phyloP scores from a whole-genome alignment of 163 green algal species.

The Chlorella variabilis region DNA sequence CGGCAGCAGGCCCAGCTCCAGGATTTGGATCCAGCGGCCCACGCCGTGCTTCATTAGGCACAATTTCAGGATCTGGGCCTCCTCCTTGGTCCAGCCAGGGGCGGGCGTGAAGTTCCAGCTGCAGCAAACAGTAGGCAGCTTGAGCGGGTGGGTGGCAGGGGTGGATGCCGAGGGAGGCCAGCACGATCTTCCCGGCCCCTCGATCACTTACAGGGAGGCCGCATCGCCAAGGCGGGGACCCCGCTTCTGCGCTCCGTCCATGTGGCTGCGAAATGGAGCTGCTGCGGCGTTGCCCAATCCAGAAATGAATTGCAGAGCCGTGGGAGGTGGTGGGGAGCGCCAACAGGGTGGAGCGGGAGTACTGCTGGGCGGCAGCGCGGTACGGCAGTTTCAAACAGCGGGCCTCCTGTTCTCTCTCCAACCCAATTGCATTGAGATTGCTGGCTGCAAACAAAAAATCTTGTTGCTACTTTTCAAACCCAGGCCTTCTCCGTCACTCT shows the following conservation, averaged over 20 bases:
- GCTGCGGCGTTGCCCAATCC: too few species aligned
- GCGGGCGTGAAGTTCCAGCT: conserved; percentile 95
- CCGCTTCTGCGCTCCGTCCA: conserved; percentile 49
- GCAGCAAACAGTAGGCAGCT: not conserved
- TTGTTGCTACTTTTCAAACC: too few species aligned
- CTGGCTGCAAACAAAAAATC: too few species aligned
- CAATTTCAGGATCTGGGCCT: conserved; percentile 81
- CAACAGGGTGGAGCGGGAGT: too few species aligned
- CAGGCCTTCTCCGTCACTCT: too few species aligned
- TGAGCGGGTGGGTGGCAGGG: not conserved
- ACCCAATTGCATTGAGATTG: too few species aligned
- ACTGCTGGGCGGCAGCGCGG: too few species aligned
- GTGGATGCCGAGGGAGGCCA: not conserved
- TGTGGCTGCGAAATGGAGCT: not conserved
- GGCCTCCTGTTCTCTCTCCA: too few species aligned
- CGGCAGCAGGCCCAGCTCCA: conserved; percentile 82
- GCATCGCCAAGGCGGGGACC: conserved; percentile 81
- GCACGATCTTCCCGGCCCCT: too few species aligned
- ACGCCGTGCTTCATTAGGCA: conserved; percentile 90
- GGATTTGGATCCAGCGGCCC: conserved; percentile 87
- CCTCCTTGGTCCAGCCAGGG: conserved; percentile 89
- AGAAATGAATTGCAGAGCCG: too few species aligned
- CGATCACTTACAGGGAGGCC: conserved; percentile 70
- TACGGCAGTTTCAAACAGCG: too few species aligned
- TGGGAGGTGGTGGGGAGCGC: too few species aligned